Base-by-base conservation (phyloP, 2,329 filamentous ascomycete genomes). In the Fusarium sp. region DNA sequence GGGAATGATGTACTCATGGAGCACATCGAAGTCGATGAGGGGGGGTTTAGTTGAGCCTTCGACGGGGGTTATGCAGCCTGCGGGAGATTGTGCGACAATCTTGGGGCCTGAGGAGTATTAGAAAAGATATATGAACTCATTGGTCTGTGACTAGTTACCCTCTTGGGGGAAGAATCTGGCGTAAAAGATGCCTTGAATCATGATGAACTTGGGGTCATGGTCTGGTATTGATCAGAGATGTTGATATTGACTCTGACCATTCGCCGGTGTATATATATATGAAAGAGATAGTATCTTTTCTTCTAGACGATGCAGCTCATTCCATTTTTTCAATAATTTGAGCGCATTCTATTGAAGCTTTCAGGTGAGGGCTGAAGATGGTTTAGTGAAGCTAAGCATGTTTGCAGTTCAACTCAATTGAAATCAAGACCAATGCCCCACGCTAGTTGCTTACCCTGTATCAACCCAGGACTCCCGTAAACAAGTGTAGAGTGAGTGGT, bases 1-100 rank as follows among this genome's bases (percentile, higher is more conserved):
- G 24, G 96, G 96, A 78, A 99, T 97, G 79, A 99, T 92, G 85
- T 97, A 98, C 80, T 95, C 92, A 22, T 94, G 93, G 75, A 98
- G 89, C 57, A 94, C 91, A 73, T 93, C 90, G 83, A 97, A 98
- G 82, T 95, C 91, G 79, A 98, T 90, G 71, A 97, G 90, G 7
- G 92, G 91, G 16, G 86, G 55, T 59, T 80, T 83, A 65, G 75
- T 61, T 75, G 81, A 73, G 78, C 75, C 73, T 72, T 83, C 75
- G 65, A 79, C 66, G 73, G 82, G 62, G 78, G 90, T 89, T 72
- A 91, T 90, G 80, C 88, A 91, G 67, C 90, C 90, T 30, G 88
- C 87, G 2, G 89, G 89, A 35, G 87, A 90, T 77, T 91, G 89
- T 26, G 89, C 88, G 39, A 91, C 88, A 47, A 91, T 88, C 73